A percentile compares a stretch with the other conserved stretches of the same genome.
phyloP scores from a whole-genome alignment of 805 yeast genomes.

The Candida hungchunana region DNA sequence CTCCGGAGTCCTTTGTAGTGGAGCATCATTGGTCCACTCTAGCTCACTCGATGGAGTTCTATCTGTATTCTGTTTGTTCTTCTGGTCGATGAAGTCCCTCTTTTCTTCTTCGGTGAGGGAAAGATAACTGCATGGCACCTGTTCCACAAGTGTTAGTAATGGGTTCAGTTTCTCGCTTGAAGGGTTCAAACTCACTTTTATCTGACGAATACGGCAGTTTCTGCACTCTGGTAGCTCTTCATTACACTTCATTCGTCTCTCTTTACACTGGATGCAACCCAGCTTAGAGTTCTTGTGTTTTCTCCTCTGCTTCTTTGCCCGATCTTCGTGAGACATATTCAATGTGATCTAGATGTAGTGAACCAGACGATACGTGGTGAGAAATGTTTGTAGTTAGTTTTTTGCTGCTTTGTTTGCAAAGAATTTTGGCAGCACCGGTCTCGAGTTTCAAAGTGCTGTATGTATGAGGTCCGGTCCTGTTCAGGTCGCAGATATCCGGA shows the following conservation, averaged over 20 bases:
- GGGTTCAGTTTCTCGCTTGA: background rate
- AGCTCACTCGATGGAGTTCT: no score
- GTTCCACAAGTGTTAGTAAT: background rate
- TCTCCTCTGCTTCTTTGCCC: slow-evolving; percentile 18
- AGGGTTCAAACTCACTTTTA: slow-evolving; percentile 15
- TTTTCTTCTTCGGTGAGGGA: slow-evolving; percentile 21
- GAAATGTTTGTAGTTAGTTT: background rate
- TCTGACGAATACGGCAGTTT: slow-evolving; percentile 34
- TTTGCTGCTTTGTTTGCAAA: no score
- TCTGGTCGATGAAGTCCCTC: slow-evolving; percentile 13
- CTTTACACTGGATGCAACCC: slow-evolving; percentile 46
- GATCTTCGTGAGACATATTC: background rate
- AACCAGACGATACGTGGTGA: background rate
- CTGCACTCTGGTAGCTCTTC: slow-evolving; percentile 46
- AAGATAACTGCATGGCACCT: slow-evolving; percentile 25
- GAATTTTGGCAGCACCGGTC: no score
- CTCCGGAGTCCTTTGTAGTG: no score
- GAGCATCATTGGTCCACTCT: no score
- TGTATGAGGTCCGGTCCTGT: no score
- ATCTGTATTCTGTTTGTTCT: slow-evolving; percentile 7
- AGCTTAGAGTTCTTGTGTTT: slow-evolving; percentile 30
- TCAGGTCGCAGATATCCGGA: no score
- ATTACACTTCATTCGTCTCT: slow-evolving; percentile 48
- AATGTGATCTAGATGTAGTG: no score
- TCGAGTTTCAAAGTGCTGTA: no score